A percentile compares a stretch with the other conserved stretches of the same genome.
Evolutionary conservation across 257 asterid genomes (phyloP).

Genomic region (Capsicum pubescens): DNA sequence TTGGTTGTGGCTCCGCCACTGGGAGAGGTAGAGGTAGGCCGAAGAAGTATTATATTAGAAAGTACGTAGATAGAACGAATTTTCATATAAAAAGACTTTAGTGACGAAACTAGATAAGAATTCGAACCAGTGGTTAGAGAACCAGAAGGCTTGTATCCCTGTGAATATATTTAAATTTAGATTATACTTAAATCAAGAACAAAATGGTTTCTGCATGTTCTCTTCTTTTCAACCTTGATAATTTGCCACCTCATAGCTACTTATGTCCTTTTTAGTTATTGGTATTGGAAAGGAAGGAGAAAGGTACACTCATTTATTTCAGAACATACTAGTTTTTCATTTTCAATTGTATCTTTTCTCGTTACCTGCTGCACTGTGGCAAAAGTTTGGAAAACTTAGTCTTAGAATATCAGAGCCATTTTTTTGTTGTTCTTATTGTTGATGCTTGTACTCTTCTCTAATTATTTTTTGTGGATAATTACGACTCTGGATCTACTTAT

Average conservation of each 20-base stretch:
- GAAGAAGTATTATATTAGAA: no score
- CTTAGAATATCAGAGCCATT: background rate
- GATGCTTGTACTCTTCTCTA: background rate
- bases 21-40: no score
- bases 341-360: background rate
- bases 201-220: background rate
- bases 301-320: background rate
- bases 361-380: background rate
- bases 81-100: no score
- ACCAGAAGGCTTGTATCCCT: no score
- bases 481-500: background rate
- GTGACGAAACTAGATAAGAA: no score
- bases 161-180: no score
- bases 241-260: background rate
- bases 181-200: no score
- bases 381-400: background rate
- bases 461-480: background rate
- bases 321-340: background rate
- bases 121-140: no score
- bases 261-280: background rate
- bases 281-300: background rate
- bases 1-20: no score
- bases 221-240: background rate
- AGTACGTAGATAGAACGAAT: no score
- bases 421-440: background rate